A percentile compares a stretch with the other conserved stretches of the same genome.
phyloP scores from a whole-genome alignment of 345 rosid genomes.

The Linum trigynum region DNA sequence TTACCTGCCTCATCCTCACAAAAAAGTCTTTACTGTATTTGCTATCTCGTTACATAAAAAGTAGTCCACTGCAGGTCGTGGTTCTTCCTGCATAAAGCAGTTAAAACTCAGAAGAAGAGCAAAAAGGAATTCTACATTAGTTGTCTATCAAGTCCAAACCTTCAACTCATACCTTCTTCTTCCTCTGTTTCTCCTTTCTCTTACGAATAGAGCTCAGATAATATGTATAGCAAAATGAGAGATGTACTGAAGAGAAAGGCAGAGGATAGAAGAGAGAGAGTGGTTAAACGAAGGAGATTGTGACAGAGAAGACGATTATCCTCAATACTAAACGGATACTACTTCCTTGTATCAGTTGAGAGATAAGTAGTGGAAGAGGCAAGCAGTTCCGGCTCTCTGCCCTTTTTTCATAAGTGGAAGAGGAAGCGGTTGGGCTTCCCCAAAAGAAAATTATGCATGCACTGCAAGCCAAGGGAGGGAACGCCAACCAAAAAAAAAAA shows the following conservation, averaged over 20 bases:
- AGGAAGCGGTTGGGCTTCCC: background rate
- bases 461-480: background rate
- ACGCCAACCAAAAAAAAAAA: background rate
- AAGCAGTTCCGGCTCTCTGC: background rate
- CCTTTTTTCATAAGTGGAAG: too few relatives aligned
- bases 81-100: background rate
- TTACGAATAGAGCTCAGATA: background rate
- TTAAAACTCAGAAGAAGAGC: background rate
- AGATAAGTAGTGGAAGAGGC: background rate
- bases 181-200: background rate
- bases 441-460: background rate
- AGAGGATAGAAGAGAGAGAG: background rate
- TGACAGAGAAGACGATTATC: background rate
- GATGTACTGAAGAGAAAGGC: background rate
- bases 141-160: background rate
- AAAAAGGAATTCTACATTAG: background rate
- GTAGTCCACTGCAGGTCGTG: background rate
- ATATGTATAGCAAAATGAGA: background rate
- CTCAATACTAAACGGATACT: too few relatives aligned
- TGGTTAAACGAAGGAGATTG: background rate
- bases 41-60: background rate
- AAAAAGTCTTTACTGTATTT: background rate
- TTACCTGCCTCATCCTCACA: background rate
- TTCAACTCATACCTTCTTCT: background rate
- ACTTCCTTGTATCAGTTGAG: background rate